Base-by-base conservation (phyloP, 495 filamentous ascomycete species). In the Penicillium atrosanguineum region DNA sequence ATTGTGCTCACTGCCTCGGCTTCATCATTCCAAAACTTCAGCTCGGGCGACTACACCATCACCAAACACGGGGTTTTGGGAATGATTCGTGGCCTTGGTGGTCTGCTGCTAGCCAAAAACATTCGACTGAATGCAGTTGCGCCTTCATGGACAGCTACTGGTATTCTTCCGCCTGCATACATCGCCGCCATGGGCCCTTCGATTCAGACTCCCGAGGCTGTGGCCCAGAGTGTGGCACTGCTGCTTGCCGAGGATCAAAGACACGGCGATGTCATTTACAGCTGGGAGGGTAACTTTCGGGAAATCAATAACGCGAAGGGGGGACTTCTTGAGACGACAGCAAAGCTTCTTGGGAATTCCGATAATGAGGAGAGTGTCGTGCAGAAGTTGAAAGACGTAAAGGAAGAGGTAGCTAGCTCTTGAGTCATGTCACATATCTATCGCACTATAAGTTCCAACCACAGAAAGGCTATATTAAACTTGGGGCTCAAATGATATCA, bases 121-220 rank as follows among this genome's bases (percentile, higher is more conserved):
- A 59, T 77, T 25, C 63, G 74, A 7, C 18, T 77, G 4, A 77
- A 78, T 55, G 70, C 69, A 11, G 49, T 78, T 28, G 63, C 67
- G 12, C 74, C 75, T 14, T 74, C 69, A 15, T 77, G 73, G 74
- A 78, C 75, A 0, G 53, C 55, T 7, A 69, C 71, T n/a, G 63
- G 56, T 4, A 61, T 78, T 8, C 48, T 74, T 25, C 57, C 61
- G 0, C 34, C 49, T 1, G 43, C 54, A 1, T 45, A 68, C 3
- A 44, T 68, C 4, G n/a, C 64, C 34, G 54, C 56, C 15, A 29
- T 70, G 34, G 64, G 64, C 0, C 50, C 64, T 6, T 36, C 29
- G 0, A 60, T 69, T 4, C 75, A 78, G 46, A 36, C 60, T 4
- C 51, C 70, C 0, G 62, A 62, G 29, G 65, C 46, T n/a, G 75